These are phyloP conservation scores for Betula pendula DNA, from an alignment of 306 rosid genomes.

Conservation along the genomic window DNA sequence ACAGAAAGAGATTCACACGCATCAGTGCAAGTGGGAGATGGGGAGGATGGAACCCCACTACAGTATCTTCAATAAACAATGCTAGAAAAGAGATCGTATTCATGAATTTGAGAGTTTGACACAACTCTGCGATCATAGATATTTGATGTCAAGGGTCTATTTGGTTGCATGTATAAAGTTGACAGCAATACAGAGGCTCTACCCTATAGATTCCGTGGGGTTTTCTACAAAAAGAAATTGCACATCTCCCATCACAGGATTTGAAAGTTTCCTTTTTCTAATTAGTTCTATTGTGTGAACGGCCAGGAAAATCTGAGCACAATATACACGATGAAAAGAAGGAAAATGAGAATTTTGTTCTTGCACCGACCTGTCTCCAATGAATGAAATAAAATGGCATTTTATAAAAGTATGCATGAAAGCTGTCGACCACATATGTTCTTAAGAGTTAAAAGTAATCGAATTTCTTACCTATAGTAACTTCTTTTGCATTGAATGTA, in stretches of 20 bases:
- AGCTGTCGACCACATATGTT: background rate
- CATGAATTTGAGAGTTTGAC: constrained; percentile 17
- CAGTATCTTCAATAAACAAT: constrained; percentile 28
- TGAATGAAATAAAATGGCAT: background rate
- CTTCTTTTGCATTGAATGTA: constrained; percentile 21
- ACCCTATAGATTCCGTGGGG: constrained; percentile 24
- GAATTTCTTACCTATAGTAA: constrained; percentile 34
- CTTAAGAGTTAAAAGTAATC: background rate
- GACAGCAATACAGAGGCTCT: constrained; percentile 37
- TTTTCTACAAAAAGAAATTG: constrained; percentile 27
- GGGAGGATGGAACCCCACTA: constrained; percentile 43
- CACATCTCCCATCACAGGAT: constrained; percentile 28
- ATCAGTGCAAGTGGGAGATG: constrained; percentile 51
- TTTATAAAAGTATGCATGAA: background rate
- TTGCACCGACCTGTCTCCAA: constrained; percentile 17
- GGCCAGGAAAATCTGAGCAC: constrained; percentile 25
- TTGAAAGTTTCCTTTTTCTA: constrained; percentile 19
- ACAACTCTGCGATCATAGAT: background rate
- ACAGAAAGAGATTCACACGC: constrained; percentile 55
- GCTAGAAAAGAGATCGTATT: constrained; percentile 20
- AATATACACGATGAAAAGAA: background rate
- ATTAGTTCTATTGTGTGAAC: constrained; percentile 8
- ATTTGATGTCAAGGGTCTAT: constrained; percentile 25
- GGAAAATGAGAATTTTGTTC: background rate
- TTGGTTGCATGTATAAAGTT: constrained; percentile 28